Conservation (phyloP, 192 early-diverging fungal species). For the Lobulomyces angularis region DNA sequence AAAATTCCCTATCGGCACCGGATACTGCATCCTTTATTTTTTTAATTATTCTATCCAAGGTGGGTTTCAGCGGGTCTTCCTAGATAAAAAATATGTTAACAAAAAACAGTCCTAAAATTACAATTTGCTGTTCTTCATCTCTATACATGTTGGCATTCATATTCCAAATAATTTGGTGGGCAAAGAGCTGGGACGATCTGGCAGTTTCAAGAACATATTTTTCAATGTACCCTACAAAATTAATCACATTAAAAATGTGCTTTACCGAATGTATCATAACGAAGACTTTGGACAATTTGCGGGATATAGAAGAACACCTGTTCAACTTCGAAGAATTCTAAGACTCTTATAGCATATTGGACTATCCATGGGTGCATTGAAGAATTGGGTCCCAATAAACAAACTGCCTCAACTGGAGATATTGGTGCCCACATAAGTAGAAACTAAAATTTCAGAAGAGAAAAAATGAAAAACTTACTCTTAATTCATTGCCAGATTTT, state of each 20-base stretch:
- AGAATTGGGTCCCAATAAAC: conserved; percentile 60
- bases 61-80: conserved; percentile 81
- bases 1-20: conserved; percentile 79
- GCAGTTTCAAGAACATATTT: conserved; percentile 89
- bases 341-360: conserved; percentile 85
- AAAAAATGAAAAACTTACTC: conserved; percentile 11
- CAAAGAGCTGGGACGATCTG: conserved; percentile 87
- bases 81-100: conserved; percentile 4
- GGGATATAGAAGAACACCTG: conserved; percentile 98
- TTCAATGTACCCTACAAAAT: conserved; percentile 71
- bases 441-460: conserved; percentile 26
- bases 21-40: conserved; percentile 70
- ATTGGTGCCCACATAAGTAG: conserved; percentile 83
- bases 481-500: conserved; percentile 8
- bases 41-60: conserved; percentile 74
- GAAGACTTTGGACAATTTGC: conserved; percentile 92
- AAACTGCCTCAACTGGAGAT: conserved; percentile 77
- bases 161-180: conserved; percentile 99
- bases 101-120: conserved; percentile 16
- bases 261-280: conserved; percentile 59
- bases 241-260: background rate
- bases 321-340: conserved; percentile 84
- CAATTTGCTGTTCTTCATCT: conserved; percentile 13
- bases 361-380: conserved; percentile 73
- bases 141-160: conserved; percentile 97